phyloP scores from a whole-genome alignment of 1,284 basidiomycete genomes.

The Moniliophthora roreri region DNA sequence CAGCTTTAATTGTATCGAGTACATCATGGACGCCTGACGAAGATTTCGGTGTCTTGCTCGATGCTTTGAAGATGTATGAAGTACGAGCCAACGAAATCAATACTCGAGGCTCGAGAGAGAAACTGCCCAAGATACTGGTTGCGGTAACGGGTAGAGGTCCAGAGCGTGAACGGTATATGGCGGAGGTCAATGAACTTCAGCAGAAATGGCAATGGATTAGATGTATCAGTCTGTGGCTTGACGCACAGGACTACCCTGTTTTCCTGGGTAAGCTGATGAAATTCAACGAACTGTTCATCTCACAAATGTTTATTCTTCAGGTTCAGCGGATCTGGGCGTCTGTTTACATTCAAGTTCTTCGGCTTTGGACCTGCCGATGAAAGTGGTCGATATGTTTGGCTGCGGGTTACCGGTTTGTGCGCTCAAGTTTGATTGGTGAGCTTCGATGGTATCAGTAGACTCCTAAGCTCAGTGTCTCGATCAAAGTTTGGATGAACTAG shows the following conservation, averaged over 20 bases:
- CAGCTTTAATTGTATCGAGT: conserved; percentile 87
- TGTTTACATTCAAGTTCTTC: conserved; percentile 91
- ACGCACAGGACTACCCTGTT: conserved; percentile 84
- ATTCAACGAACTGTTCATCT: conserved; percentile 4
- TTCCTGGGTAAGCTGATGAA: conserved; percentile 60
- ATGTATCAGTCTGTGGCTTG: conserved; percentile 85
- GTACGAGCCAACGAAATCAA: conserved; percentile 44
- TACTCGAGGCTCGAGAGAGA: conserved; percentile 23
- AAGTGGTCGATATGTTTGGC: conserved; percentile 99
- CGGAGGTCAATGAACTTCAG: conserved; percentile 55
- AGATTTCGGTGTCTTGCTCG: conserved; percentile 85
- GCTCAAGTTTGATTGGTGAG: conserved; percentile 82
- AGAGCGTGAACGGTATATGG: conserved; percentile 74
- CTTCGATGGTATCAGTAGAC: not conserved
- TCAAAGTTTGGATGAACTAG: conserved; percentile 82
- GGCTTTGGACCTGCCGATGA: conserved; percentile 96
- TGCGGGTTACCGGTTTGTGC: conserved; percentile 94
- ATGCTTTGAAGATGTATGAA: conserved; percentile 74
- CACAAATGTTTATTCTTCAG: conserved; percentile 35
- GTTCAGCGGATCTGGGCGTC: conserved; percentile 91
- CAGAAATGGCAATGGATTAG: conserved; percentile 78
- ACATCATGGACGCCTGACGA: conserved; percentile 99
- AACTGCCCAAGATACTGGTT: conserved; percentile 76
- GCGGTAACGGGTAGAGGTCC: conserved; percentile 95
- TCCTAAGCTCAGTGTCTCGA: not conserved